Conservation (phyloP, 2,329 filamentous ascomycete species). For the Myriosclerotinia scirpicola region DNA sequence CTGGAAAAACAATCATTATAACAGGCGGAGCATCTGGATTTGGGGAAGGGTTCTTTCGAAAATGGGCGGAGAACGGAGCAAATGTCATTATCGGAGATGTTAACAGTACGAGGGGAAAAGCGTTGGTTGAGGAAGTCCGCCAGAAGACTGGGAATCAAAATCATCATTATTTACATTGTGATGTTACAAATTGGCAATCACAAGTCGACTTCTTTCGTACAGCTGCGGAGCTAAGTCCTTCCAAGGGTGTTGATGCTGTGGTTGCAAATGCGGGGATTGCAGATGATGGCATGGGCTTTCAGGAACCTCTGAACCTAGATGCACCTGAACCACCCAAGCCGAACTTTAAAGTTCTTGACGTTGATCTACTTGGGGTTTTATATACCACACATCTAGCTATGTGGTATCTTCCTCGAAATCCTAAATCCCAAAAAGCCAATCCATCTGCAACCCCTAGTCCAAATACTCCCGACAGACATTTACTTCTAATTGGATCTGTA, state of each 20-base stretch:
- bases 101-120: constrained; percentile 53
- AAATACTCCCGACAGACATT: constrained; percentile 53
- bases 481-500: constrained; percentile 63
- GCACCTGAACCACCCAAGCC: constrained; percentile 51
- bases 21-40: constrained; percentile 65
- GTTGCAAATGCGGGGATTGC: constrained; percentile 67
- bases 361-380: constrained; percentile 63
- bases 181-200: constrained; percentile 64
- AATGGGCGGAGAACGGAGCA: constrained; percentile 57
- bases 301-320: constrained; percentile 45
- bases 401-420: constrained; percentile 56
- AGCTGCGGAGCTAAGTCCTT: constrained; percentile 53
- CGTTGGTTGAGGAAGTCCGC: constrained; percentile 54
- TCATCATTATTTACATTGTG: constrained; percentile 59
- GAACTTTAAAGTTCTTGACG: constrained; percentile 54
- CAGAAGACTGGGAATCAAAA: constrained; percentile 45
- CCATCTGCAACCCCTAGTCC: constrained; percentile 38
- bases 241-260: constrained; percentile 59
- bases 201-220: constrained; percentile 63
- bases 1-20: constrained; percentile 59
- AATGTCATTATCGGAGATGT: constrained; percentile 65
- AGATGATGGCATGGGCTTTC: constrained; percentile 46
- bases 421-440: constrained; percentile 43
- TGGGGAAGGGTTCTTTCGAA: constrained; percentile 54
- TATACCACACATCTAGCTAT: constrained; percentile 66